Evolutionary conservation across 1,284 basidiomycete species (phyloP), one percentile per base, ranked within the genome.

Genomic region (Cutaneotrichosporon mucoides): DNA sequence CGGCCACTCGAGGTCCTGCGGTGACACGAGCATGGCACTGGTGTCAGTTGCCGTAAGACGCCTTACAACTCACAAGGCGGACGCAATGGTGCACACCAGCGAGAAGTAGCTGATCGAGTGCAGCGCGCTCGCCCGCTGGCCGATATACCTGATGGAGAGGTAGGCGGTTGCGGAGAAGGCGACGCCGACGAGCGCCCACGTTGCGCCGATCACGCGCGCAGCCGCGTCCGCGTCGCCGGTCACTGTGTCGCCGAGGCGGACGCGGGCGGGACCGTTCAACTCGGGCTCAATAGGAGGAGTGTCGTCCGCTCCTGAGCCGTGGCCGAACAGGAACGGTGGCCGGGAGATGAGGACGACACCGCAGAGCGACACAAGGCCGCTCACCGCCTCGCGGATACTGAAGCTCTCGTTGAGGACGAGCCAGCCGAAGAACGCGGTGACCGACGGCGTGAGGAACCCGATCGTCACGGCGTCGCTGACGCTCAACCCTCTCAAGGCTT

Each of bases 381-480:
- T 87, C 6, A 85, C 40, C 2, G 82, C 80, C 72, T 92, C 85
- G 60, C 79, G 81, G 52, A 77, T 73, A 0, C 82, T 82, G 64
- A 89, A 85, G 0, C 73, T 77, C 70, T 92, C 90, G 13, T 83
- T 81, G 7, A 93, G 79, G 34, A 91, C 79, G 2, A 90, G 59
- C 6, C 83, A 84, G 0, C 86, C 89, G 2, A 86, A 77, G n/a
- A 90, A 71, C 0, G 84, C 85, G 0, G 88, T 89, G 10, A 82
- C 80, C 57, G 86, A 82, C 0, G 90, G 90, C 0, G 83, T 76
- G 8, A 93, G 80, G 77, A 91, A 92, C 0, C 85, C 86, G 52
- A 93, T 79, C 12, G 89, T 87, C 0, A 86, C 87, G 0, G 87
- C 84, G 70, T 92, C 89, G 10, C 87, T 87, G 0, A 91, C 79